Base-by-base conservation (phyloP, 768 basidiomycete genomes). In the Neoboletus magnificus region DNA sequence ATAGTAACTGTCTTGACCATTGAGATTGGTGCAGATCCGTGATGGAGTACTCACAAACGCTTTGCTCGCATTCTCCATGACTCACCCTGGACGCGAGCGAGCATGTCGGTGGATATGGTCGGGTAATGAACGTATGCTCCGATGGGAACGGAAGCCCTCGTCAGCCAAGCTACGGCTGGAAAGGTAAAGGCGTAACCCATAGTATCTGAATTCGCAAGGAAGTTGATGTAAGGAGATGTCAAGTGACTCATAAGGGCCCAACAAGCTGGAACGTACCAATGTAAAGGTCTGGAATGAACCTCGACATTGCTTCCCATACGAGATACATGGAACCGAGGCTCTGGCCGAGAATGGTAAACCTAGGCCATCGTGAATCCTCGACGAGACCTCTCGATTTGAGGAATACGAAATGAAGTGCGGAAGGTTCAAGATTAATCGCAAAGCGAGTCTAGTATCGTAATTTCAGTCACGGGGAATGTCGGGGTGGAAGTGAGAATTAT, bases 101-200 rank as follows among this genome's bases (percentile, higher is more conserved):
- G 79, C 97, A 98, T 98, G 61, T 93, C 86, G 9, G 88, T 89
- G 66, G 91, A 93, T 67, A 99, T 96, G 8, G 91, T 97, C 1
- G 97, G 97, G 66, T 97, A 99, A 71, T 99, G 97, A 11, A 93
- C 84, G 63, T 98, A 99, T 29, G 93, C 89, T 10, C 89, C 93
- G 23, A 96, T 79, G 3, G 90, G 86, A 39, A 92, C 78, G 16
- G 76, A 67, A 16, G 82, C 79, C 44, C 61, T 61, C 20, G 70
- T 70, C 2, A 96, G 65, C 49, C 83, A 71, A 1, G 81, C 73
- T 9, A 94, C 85, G 30, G 89, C 74, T 18, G 87, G 92, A 70
- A 91, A 93, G 2, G 93, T 92, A 67, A 98, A 98, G 0, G 94
- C 93, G 63, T 94, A 97, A 29, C 97, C 97, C 95, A 98, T 98